These are phyloP conservation scores for Clarireedia homoeocarpa DNA, from an alignment of 2,329 filamentous ascomycete genomes.

Conservation along the genomic window DNA sequence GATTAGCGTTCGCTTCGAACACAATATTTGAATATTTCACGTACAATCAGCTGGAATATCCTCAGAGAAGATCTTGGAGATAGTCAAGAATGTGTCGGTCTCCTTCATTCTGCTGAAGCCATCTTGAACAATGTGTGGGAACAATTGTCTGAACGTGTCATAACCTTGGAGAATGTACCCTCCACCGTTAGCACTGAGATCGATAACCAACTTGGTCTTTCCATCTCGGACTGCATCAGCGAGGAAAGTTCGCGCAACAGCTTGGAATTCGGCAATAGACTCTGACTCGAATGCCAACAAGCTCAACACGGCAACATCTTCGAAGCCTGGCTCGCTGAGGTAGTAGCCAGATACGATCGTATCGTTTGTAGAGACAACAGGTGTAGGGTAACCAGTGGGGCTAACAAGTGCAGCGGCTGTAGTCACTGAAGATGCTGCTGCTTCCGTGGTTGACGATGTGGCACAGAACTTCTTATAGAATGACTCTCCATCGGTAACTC, in stretches of 20 bases:
- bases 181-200: constrained; percentile 53
- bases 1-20: neutral
- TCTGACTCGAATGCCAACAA: constrained; percentile 23
- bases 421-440: neutral
- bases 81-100: constrained; percentile 18
- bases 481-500: constrained; percentile 23
- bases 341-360: constrained; percentile 25
- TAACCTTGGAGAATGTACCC: constrained; percentile 42
- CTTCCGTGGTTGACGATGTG: neutral
- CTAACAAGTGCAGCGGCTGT: constrained; percentile 10
- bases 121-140: constrained; percentile 27
- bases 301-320: constrained; percentile 27
- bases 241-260: constrained; percentile 34
- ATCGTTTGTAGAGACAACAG: constrained; percentile 22
- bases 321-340: constrained; percentile 21
- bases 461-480: constrained; percentile 25
- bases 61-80: constrained; percentile 17
- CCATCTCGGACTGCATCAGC: constrained; percentile 36
- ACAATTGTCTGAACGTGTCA: constrained; percentile 39
- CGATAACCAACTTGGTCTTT: constrained; percentile 55
- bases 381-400: constrained; percentile 21
- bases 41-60: constrained; percentile 17
- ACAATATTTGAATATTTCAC: neutral
- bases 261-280: constrained; percentile 23
- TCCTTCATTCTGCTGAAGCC: constrained; percentile 23